Evolutionary conservation across 805 yeast species (phyloP).

Genomic region (Nakazawaea ambrosiae): DNA sequence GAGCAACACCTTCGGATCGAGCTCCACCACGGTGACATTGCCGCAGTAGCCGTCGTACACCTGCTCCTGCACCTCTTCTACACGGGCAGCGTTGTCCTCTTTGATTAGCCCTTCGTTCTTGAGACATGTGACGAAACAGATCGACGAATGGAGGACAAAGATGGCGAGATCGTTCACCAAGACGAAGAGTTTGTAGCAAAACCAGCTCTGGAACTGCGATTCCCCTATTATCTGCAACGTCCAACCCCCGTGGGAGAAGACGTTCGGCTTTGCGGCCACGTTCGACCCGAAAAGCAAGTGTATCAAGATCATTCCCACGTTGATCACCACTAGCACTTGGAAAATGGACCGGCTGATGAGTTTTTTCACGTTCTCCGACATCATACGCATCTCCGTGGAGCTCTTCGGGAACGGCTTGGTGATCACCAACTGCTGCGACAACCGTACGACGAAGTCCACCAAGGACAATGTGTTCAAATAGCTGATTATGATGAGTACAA

Average conservation of each 20-base stretch:
- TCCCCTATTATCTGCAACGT: constrained; percentile 44
- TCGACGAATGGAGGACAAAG: constrained; percentile 21
- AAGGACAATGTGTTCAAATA: constrained; percentile 37
- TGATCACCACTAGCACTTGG: constrained; percentile 17
- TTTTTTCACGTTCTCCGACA: constrained; percentile 17
- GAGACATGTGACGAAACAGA: constrained; percentile 24
- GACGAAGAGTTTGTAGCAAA: constrained; percentile 20
- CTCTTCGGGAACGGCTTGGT: constrained; percentile 34
- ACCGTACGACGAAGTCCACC: constrained; percentile 24
- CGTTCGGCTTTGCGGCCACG: constrained; percentile 16
- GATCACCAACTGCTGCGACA: constrained; percentile 29
- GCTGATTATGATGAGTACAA: constrained; percentile 26
- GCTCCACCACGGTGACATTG: constrained; percentile 24
- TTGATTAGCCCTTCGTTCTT: constrained; percentile 20
- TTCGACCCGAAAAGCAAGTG: constrained; percentile 29
- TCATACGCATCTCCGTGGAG: constrained; percentile 16
- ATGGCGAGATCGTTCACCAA: constrained; percentile 25
- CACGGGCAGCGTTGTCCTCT: constrained; percentile 17
- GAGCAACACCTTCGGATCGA: constrained; percentile 26
- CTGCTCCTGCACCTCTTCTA: constrained; percentile 12
- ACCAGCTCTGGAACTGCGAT: constrained; percentile 15
- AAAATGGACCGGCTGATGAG: constrained; percentile 25
- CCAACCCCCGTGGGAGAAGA: constrained; percentile 29
- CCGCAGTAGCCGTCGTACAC: constrained; percentile 40
- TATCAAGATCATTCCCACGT: constrained; percentile 21